Evolutionary conservation across 495 filamentous ascomycete genomes (phyloP).

Genomic region (Xylaria flabelliformis): DNA sequence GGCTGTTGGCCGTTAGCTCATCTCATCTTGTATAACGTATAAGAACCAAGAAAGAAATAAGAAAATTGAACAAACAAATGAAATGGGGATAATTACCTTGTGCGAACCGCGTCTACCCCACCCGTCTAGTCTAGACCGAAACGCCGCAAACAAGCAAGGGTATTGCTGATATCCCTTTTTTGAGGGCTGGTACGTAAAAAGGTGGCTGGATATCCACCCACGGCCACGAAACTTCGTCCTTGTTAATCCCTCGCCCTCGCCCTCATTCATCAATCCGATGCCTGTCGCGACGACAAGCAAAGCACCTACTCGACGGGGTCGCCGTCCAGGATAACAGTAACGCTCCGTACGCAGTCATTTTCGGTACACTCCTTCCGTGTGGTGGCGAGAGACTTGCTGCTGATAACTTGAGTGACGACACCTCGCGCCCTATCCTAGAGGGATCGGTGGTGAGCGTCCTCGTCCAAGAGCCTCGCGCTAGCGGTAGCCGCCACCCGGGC

Average conservation of each 20-base stretch:
- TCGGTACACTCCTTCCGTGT: neutral
- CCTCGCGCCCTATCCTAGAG: conserved; percentile 8
- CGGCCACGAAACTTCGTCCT: neutral
- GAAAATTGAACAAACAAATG: neutral
- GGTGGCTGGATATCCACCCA: neutral
- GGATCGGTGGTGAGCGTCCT: conserved; percentile 8
- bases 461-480: conserved; percentile 17
- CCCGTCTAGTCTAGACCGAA: conserved; percentile 18
- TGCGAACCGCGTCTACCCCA: neutral
- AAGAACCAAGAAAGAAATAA: neutral
- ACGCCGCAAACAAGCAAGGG: conserved; percentile 9
- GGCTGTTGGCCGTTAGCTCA: neutral
- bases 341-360: neutral
- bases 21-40: neutral
- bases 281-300: neutral
- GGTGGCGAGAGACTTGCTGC: neutral
- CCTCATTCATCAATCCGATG: neutral
- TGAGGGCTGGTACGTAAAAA: neutral
- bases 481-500: conserved; percentile 17
- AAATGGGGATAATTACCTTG: conserved; percentile 5
- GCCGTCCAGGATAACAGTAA: neutral
- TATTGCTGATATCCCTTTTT: neutral
- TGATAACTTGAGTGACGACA: neutral
- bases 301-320: neutral
- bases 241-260: neutral